These are phyloP conservation scores for Pyricularia grisea DNA, from an alignment of 2,329 filamentous ascomycete species.

Conservation along the genomic window DNA sequence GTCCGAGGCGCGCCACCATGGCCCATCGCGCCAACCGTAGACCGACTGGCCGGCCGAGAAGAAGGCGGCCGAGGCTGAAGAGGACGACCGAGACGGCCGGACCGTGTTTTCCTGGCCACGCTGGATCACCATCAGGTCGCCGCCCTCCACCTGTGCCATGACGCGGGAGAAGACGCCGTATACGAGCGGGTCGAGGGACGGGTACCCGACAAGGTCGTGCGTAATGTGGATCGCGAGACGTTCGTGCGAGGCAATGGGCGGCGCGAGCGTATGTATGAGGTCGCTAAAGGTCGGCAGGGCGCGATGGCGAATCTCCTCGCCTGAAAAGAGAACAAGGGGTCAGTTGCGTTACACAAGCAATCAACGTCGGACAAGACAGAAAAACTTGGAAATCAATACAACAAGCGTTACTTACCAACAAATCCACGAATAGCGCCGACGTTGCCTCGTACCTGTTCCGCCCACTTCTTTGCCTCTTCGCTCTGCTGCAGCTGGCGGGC, in stretches of 20 bases:
- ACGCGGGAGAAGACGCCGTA: conserved; percentile 88
- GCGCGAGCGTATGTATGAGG: conserved; percentile 88
- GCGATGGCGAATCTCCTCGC: conserved; percentile 75
- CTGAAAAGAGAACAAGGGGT: conserved; percentile 34
- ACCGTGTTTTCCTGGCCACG: conserved; percentile 62
- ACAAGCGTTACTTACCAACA: background rate
- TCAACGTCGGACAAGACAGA: background rate
- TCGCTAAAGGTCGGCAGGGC: conserved; percentile 92
- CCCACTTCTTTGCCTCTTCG: conserved; percentile 94
- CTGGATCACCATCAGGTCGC: conserved; percentile 88
- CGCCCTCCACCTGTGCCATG: conserved; percentile 98
- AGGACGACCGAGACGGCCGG: background rate
- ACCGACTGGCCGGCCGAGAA: conserved; percentile 41
- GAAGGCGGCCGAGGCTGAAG: conserved; percentile 23
- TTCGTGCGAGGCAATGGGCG: conserved; percentile 94
- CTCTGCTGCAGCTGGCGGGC: conserved; percentile 95
- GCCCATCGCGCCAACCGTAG: conserved; percentile 81
- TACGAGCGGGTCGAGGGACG: conserved; percentile 85
- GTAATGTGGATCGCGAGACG: conserved; percentile 95
- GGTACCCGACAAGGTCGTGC: conserved; percentile 90
- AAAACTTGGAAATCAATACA: background rate
- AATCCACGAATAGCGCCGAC: conserved; percentile 5
- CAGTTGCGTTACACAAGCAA: conserved; percentile 6
- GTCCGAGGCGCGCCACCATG: conserved; percentile 80
- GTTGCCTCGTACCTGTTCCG: conserved; percentile 86